Evolutionary conservation across 2,329 filamentous ascomycete species (phyloP), one percentile per base, ranked within the genome.

Genomic region (Kalaharituber pfeilii): DNA sequence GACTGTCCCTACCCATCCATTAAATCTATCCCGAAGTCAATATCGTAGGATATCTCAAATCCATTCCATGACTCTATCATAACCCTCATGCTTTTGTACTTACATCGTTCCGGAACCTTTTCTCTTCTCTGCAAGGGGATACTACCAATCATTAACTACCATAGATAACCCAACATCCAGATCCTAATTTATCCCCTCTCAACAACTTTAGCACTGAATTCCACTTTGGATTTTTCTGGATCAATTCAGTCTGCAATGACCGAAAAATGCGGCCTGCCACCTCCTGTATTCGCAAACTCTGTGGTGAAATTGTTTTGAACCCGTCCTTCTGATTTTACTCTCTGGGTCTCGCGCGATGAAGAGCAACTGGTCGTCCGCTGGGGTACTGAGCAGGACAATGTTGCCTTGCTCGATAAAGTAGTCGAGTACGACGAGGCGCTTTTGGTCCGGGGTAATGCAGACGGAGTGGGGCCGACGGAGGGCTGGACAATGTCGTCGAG

Each of bases 401-500:
- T 76, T 73, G 25, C 77, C 77, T 8, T 72, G 75, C 67, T 81
- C 77, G 2, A 81, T 75, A 62, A 81, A 81, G 68, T 81, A 81
- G 52, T 79, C 78, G n/a, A 75, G 79, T 13, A 80, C 76, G 1
- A 80, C 69, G 15, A 81, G 66, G 64, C 80, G 75, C 70, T 78
- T 78, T 70, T 80, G 76, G 59, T 80, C 78, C 0, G 78, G 77
- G 3, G 75, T 75, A 56, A 81, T 70, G 69, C 80, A 81, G 68
- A 81, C 68, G 61, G 80, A 81, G 68, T 81, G 78, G 0, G 77
- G 77, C 0, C 77, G n/a, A n/a, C n/a, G n/a, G n/a, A n/a, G n/a
- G n/a, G n/a, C n/a, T n/a, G n/a, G n/a, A n/a, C n/a, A n/a, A n/a
- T n/a, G n/a, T n/a, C n/a, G n/a, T n/a, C n/a, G n/a, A n/a, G n/a